Evolutionary conservation across 2,329 filamentous ascomycete genomes (phyloP).

Genomic region (Clonostachys chloroleuca): DNA sequence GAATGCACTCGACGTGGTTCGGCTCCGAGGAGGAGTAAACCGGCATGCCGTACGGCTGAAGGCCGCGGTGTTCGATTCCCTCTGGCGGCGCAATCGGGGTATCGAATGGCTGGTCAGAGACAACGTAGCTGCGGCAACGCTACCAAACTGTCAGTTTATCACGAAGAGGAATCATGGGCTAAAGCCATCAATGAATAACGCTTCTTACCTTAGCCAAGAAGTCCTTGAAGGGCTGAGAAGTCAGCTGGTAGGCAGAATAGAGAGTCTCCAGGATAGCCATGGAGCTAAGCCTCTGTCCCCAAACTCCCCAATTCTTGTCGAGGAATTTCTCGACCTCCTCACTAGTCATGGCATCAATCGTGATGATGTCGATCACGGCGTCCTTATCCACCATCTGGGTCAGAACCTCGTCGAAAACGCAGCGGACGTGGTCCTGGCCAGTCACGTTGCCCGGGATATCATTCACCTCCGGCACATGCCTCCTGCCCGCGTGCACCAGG

Average conservation of each 20-base stretch:
- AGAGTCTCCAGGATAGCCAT: slow-evolving; percentile 46
- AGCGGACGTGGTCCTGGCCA: slow-evolving; percentile 57
- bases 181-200: not conserved
- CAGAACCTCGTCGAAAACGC: slow-evolving; percentile 63
- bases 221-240: slow-evolving; percentile 34
- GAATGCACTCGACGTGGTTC: slow-evolving; percentile 55
- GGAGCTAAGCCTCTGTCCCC: slow-evolving; percentile 37
- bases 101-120: slow-evolving; percentile 45
- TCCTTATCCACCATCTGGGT: slow-evolving; percentile 35
- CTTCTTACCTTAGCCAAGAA: slow-evolving; percentile 47
- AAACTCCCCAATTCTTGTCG: slow-evolving; percentile 42
- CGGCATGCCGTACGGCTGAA: slow-evolving; percentile 54
- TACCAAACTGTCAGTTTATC: slow-evolving; percentile 17
- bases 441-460: slow-evolving; percentile 54
- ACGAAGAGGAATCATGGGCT: slow-evolving; percentile 8
- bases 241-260: slow-evolving; percentile 29
- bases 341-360: slow-evolving; percentile 59
- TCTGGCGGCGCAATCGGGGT: slow-evolving; percentile 47
- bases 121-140: slow-evolving; percentile 57
- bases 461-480: slow-evolving; percentile 52
- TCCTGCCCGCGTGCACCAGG: slow-evolving; percentile 52
- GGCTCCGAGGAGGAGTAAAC: slow-evolving; percentile 64
- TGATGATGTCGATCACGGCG: slow-evolving; percentile 65
- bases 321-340: slow-evolving; percentile 55
- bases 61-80: slow-evolving; percentile 35